Conservation (phyloP, 371 early-diverging fungal genomes). For the Batrachochytrium dendrobatidis region DNA sequence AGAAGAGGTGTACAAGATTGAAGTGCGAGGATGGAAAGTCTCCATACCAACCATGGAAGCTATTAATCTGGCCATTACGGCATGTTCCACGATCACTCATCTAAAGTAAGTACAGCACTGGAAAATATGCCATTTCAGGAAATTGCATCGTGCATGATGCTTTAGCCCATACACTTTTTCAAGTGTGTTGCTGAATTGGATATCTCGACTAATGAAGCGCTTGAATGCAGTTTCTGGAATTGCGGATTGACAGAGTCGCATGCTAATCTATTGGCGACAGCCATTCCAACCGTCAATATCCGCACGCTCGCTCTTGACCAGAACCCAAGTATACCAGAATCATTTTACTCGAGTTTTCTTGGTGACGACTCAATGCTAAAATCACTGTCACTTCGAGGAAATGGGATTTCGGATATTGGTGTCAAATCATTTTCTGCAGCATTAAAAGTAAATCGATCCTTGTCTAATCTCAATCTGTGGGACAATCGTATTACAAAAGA, state of each 20-base stretch:
- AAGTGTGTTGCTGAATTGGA: background rate
- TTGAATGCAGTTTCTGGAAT: conserved; percentile 34
- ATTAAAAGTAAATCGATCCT: conserved; percentile 27
- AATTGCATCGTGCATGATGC: background rate
- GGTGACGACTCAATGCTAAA: conserved; percentile 31
- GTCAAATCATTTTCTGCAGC: conserved; percentile 25
- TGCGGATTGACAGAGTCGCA: conserved; percentile 33
- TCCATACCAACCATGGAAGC: conserved; percentile 19
- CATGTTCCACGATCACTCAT: conserved; percentile 21
- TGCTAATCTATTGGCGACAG: conserved; percentile 17
- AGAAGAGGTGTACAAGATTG: conserved; percentile 30
- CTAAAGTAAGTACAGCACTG: conserved; percentile 23
- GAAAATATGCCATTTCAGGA: background rate
- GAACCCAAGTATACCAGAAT: conserved; percentile 34
- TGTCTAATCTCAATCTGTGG: conserved; percentile 29
- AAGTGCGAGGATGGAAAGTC: conserved; percentile 37
- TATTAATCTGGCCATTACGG: conserved; percentile 12
- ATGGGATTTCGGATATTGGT: conserved; percentile 32
- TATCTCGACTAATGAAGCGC: background rate
- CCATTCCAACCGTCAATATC: conserved; percentile 20
- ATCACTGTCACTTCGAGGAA: conserved; percentile 28
- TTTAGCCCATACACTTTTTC: background rate
- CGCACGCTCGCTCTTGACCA: conserved; percentile 30
- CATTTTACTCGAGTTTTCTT: conserved; percentile 21
- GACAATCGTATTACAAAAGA: conserved; percentile 32